These are phyloP conservation scores for Corniculantispora saksenae DNA, from an alignment of 2,329 filamentous ascomycete genomes.

Conservation along the genomic window DNA sequence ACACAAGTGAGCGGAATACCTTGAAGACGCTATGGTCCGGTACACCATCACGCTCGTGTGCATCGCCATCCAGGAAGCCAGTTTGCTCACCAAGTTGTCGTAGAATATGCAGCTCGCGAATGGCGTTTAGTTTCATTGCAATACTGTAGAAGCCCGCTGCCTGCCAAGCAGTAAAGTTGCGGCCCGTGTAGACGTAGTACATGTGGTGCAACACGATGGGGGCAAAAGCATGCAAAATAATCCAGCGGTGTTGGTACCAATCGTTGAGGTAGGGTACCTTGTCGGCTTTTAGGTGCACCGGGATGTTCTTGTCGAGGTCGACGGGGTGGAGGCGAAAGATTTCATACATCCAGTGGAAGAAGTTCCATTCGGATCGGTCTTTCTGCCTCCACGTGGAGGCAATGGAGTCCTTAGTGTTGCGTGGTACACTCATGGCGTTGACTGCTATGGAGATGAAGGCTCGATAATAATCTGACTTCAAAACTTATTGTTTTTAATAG, in stretches of 20 bases:
- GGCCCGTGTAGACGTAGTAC: slow-evolving; percentile 19
- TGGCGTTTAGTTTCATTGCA: slow-evolving; percentile 32
- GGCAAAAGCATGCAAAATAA: slow-evolving; percentile 32
- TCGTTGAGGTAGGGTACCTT: slow-evolving; percentile 33
- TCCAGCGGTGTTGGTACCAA: slow-evolving; percentile 33
- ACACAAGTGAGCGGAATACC: slow-evolving; percentile 26
- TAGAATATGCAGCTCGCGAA: slow-evolving; percentile 32
- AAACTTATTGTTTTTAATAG: no score
- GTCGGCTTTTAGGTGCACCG: slow-evolving; percentile 35
- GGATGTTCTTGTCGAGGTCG: slow-evolving; percentile 24
- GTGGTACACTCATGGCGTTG: no score
- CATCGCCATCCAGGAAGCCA: slow-evolving; percentile 31
- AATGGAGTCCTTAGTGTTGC: slow-evolving; percentile 23
- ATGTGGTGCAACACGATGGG: slow-evolving; percentile 28
- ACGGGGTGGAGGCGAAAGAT: slow-evolving; percentile 22
- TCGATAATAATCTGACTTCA: no score
- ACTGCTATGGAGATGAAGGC: no score
- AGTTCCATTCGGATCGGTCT: slow-evolving; percentile 23
- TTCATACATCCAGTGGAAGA: slow-evolving; percentile 24
- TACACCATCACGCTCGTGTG: slow-evolving; percentile 37
- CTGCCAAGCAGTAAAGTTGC: slow-evolving; percentile 17
- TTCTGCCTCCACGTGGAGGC: slow-evolving; percentile 26
- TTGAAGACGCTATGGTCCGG: slow-evolving; percentile 33
- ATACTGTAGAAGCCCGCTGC: slow-evolving; percentile 30
- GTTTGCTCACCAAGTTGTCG: slow-evolving; percentile 32